A percentile compares a stretch with the other conserved stretches of the same genome.
These are phyloP conservation scores for Fusarium sp. DNA, from an alignment of 2,329 filamentous ascomycete genomes.

Conservation along the genomic window DNA sequence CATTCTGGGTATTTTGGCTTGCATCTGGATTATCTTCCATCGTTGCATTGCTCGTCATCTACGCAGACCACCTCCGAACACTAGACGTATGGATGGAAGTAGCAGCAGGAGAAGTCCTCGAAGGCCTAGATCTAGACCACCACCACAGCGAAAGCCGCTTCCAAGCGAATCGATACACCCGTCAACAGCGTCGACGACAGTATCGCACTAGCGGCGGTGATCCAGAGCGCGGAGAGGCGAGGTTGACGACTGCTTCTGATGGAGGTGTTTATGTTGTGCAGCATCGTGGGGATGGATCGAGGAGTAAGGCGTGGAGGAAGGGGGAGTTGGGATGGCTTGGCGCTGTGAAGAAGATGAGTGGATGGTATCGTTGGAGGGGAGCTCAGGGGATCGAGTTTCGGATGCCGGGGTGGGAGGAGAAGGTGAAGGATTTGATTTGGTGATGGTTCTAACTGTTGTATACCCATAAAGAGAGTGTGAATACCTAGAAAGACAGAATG, in stretches of 20 bases:
- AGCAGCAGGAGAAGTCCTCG: conserved; percentile 40
- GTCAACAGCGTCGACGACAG: conserved; percentile 42
- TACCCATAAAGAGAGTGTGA: not conserved
- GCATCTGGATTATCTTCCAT: conserved; percentile 51
- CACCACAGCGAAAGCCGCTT: conserved; percentile 12
- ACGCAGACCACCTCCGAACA: conserved; percentile 57
- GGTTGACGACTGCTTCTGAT: conserved; percentile 44
- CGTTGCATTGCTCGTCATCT: conserved; percentile 54
- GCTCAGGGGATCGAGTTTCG: conserved; percentile 40
- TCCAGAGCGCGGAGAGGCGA: conserved; percentile 45
- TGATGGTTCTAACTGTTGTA: not conserved
- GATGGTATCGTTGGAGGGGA: conserved; percentile 47
- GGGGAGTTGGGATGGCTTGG: conserved; percentile 57
- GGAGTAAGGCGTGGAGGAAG: conserved; percentile 52
- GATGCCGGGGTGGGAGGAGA: conserved; percentile 41
- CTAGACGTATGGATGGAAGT: conserved; percentile 58
- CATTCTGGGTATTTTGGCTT: conserved; percentile 61
- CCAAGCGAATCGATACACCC: conserved; percentile 30
- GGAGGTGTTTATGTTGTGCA: conserved; percentile 45
- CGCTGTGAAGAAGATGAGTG: conserved; percentile 53
- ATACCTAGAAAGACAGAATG: not conserved
- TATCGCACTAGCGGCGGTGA: conserved; percentile 32
- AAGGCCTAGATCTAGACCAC: conserved; percentile 38
- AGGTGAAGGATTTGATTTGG: conserved; percentile 25
- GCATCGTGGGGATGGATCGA: conserved; percentile 40